phyloP scores from a whole-genome alignment of 73 alveolate genomes.

The Blepharisma japonicum region DNA sequence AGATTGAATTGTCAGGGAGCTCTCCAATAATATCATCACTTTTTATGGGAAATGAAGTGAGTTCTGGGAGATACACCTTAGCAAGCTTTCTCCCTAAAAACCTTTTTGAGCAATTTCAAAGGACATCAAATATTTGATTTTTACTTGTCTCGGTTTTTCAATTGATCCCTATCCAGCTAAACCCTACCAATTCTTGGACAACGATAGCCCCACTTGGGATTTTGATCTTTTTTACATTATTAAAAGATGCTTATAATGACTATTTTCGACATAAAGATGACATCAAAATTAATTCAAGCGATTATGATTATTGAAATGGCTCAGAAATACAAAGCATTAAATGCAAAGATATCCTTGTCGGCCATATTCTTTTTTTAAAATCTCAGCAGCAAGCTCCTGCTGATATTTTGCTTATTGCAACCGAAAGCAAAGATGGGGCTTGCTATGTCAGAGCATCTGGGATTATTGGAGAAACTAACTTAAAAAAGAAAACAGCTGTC shows the following conservation, averaged over 20 bases:
- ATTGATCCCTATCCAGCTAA: constrained; percentile 31
- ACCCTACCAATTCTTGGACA: constrained; percentile 54
- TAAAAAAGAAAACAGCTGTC: constrained; percentile 81
- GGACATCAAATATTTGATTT: constrained; percentile 76
- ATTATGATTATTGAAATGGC: constrained; percentile 14
- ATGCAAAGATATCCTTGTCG: constrained; percentile 55
- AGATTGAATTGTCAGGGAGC: too few species aligned
- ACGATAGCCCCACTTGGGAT: constrained; percentile 78
- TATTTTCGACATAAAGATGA: background rate
- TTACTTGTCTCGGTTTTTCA: constrained; percentile 64
- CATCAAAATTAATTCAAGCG: background rate
- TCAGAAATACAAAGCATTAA: background rate
- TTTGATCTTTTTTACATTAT: constrained; percentile 67
- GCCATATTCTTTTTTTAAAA: background rate
- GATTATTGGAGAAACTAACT: constrained; percentile 97
- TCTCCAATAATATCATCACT: too few species aligned
- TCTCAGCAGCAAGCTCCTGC: constrained; percentile 75
- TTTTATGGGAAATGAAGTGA: too few species aligned
- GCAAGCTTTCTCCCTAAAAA: constrained; percentile 80
- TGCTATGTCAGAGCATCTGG: constrained; percentile 92
- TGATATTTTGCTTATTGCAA: constrained; percentile 73
- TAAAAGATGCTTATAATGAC: constrained; percentile 35
- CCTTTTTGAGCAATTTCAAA: constrained; percentile 69
- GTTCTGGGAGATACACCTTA: constrained; percentile 59
- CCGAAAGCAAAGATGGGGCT: constrained; percentile 65